Evolutionary conservation across 225 moss, liverwort and hornwort species (phyloP).

Genomic region (Bryoerythrophyllum caledonicum): DNA sequence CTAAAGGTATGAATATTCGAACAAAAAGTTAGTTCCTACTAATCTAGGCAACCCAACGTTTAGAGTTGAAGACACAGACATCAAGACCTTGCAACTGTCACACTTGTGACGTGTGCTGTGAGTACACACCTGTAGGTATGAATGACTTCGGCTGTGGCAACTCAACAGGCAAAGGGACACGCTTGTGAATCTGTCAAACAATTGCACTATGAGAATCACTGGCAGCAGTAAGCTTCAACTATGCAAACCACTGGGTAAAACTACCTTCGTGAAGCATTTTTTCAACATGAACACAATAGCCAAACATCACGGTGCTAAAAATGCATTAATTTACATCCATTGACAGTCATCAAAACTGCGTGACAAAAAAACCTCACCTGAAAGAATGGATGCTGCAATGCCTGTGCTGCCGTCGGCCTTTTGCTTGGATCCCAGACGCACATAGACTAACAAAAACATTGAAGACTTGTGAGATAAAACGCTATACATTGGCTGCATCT

Average conservation of each 20-base stretch:
- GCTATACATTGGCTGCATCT: not conserved
- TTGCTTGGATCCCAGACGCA: conserved; percentile 89
- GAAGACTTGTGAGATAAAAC: not conserved
- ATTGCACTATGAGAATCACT: not conserved
- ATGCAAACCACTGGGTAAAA: not conserved
- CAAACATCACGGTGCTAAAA: too few relatives aligned
- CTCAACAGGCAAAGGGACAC: conserved; percentile 52
- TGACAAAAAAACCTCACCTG: conserved; percentile 39
- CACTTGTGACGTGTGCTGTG: not conserved
- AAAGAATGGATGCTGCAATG: conserved; percentile 84
- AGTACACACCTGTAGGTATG: conserved; percentile 49
- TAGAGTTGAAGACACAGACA: too few relatives aligned
- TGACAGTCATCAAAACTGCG: too few relatives aligned
- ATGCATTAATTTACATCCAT: too few relatives aligned
- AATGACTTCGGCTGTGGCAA: conserved; percentile 54
- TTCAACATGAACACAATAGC: not conserved
- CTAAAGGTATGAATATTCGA: not conserved
- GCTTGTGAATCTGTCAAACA: conserved; percentile 53
- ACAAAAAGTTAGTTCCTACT: not conserved
- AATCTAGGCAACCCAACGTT: too few relatives aligned
- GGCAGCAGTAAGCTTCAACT: not conserved
- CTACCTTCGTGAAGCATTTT: not conserved
- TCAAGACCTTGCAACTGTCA: too few relatives aligned
- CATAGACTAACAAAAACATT: conserved; percentile 54
- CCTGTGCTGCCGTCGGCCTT: conserved; percentile 78